Evolutionary conservation across 139 green algal genomes (phyloP).

Genomic region (Chlorokybus atmophyticus): DNA sequence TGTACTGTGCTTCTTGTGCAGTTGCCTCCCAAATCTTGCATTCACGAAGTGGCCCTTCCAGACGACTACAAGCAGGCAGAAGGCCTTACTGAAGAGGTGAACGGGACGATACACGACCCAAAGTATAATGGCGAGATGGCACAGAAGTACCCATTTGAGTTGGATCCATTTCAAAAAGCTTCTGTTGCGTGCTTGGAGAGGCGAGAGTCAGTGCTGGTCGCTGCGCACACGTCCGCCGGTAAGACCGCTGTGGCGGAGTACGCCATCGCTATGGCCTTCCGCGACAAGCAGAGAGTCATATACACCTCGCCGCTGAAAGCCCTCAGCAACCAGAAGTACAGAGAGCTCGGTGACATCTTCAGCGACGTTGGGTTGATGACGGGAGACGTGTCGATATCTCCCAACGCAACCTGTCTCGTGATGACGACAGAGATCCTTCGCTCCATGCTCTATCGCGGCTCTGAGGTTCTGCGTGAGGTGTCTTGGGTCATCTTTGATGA

Average conservation of each 20-base stretch:
- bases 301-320: slow-evolving; percentile 96
- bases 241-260: slow-evolving; percentile 76
- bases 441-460: slow-evolving; percentile 41
- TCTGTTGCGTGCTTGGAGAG: slow-evolving; percentile 53
- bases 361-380: slow-evolving; percentile 75
- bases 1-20: slow-evolving; percentile 12
- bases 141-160: slow-evolving; percentile 44
- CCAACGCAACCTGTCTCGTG: slow-evolving; percentile 77
- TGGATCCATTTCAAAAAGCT: slow-evolving; percentile 70
- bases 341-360: slow-evolving; percentile 64
- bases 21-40: slow-evolving; percentile 17
- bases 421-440: slow-evolving; percentile 99
- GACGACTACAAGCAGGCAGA: neutral
- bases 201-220: slow-evolving; percentile 35
- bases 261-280: slow-evolving; percentile 65
- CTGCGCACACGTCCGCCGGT: slow-evolving; percentile 66
- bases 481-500: slow-evolving; percentile 94
- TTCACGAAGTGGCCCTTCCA: slow-evolving; percentile 32
- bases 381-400: slow-evolving; percentile 82
- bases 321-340: slow-evolving; percentile 94
- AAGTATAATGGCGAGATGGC: slow-evolving; percentile 18
- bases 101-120: slow-evolving; percentile 13
- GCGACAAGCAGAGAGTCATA: slow-evolving; percentile 62
- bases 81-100: neutral
- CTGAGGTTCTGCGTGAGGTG: slow-evolving; percentile 26